These are phyloP conservation scores for Tremellales sp. DNA, from an alignment of 1,284 basidiomycete genomes.

Conservation along the genomic window DNA sequence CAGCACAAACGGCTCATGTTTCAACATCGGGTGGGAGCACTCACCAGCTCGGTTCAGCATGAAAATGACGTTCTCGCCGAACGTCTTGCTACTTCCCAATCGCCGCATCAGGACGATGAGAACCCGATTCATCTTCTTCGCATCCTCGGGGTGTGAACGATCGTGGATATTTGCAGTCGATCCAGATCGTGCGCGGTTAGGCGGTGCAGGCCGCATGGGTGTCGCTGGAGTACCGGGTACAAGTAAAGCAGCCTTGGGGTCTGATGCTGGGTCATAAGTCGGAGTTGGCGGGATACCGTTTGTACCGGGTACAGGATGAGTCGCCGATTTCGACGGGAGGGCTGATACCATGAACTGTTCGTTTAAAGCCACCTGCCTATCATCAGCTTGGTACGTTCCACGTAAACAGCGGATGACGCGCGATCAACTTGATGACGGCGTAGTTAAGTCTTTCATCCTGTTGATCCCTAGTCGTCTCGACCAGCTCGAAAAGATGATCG, in stretches of 20 bases:
- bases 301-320: not conserved
- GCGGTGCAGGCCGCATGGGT: conserved; percentile 3
- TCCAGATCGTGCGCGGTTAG: conserved; percentile 20
- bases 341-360: conserved; percentile 95
- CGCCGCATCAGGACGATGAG: conserved; percentile 77
- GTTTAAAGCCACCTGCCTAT: conserved; percentile 74
- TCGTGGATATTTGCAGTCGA: conserved; percentile 13
- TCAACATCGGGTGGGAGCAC: conserved; percentile 37
- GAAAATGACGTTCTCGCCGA: conserved; percentile 97
- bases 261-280: conserved; percentile 19
- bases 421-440: conserved; percentile 85
- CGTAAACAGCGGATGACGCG: conserved; percentile 47
- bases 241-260: conserved; percentile 29
- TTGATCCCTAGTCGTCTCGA: conserved; percentile 83
- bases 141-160: conserved; percentile 28
- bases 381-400: not conserved
- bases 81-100: conserved; percentile 80
- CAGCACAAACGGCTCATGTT: no score
- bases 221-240: not conserved
- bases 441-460: conserved; percentile 92
- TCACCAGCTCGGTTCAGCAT: conserved; percentile 92
- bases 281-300: conserved; percentile 40
- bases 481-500: conserved; percentile 84
- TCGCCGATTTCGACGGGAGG: conserved; percentile 29
- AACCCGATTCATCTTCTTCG: conserved; percentile 64